These are phyloP conservation scores for Paraconiothyrium sp. DNA, from an alignment of 2,329 filamentous ascomycete species.

Conservation along the genomic window DNA sequence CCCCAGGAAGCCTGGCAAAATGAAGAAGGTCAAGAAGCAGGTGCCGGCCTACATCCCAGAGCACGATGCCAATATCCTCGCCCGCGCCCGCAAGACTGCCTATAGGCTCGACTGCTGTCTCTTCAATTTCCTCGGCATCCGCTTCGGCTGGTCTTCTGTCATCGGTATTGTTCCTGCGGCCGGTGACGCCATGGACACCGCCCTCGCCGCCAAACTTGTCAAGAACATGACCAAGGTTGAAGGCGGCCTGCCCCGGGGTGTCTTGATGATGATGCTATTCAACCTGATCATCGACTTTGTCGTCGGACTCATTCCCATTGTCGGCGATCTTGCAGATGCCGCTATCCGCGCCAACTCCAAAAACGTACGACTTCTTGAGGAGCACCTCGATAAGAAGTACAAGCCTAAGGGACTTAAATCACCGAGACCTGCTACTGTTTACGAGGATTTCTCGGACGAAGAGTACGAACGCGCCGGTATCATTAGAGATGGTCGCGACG, in stretches of 20 bases:
- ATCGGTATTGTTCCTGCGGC: slow-evolving; percentile 85
- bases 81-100: slow-evolving; percentile 83
- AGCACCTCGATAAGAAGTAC: slow-evolving; percentile 74
- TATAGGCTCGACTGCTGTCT: slow-evolving; percentile 87
- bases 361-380: slow-evolving; percentile 75
- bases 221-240: slow-evolving; percentile 77
- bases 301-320: slow-evolving; percentile 76
- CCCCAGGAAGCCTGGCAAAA: slow-evolving; percentile 75
- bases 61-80: slow-evolving; percentile 83
- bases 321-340: slow-evolving; percentile 80
- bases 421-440: slow-evolving; percentile 52
- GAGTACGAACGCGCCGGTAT: slow-evolving; percentile 39
- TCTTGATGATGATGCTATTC: slow-evolving; percentile 78
- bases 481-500: slow-evolving; percentile 34
- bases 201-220: slow-evolving; percentile 72
- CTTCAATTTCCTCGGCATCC: slow-evolving; percentile 81
- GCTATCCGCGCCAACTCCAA: slow-evolving; percentile 78
- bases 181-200: slow-evolving; percentile 56
- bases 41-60: slow-evolving; percentile 82
- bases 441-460: slow-evolving; percentile 56
- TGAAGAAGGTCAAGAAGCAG: slow-evolving; percentile 86
- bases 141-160: slow-evolving; percentile 88
- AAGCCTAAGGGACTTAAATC: slow-evolving; percentile 52
- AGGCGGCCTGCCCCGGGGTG: slow-evolving; percentile 72
- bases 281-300: slow-evolving; percentile 80